Percentiles rank a stretch among this genome's conserved stretches.
Conservation (phyloP, 2,329 filamentous ascomycete species). For the Cladosporium sphaerospermum region DNA sequence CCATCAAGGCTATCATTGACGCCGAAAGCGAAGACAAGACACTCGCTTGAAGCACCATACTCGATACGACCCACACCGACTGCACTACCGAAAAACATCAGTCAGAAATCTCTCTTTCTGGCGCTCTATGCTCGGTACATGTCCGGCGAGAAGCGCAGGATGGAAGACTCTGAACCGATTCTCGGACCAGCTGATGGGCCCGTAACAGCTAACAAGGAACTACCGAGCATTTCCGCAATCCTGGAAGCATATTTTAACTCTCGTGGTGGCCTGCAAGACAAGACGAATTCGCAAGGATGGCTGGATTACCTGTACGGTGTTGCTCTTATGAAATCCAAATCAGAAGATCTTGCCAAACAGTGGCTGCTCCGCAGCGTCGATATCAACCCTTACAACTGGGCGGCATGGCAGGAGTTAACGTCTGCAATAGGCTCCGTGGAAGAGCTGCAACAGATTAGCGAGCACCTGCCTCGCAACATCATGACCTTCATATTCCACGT, state of each 20-base stretch:
- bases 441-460: conserved; percentile 54
- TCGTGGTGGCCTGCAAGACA: conserved; percentile 36
- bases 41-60: conserved; percentile 9
- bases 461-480: conserved; percentile 78
- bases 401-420: conserved; percentile 89
- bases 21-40: conserved; percentile 28
- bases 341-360: conserved; percentile 74
- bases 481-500: conserved; percentile 93
- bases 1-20: conserved; percentile 59
- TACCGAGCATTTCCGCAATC: conserved; percentile 66
- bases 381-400: conserved; percentile 92
- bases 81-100: conserved; percentile 45
- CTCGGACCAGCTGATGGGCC: conserved; percentile 88
- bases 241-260: conserved; percentile 76
- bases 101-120: conserved; percentile 87
- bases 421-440: conserved; percentile 72
- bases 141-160: conserved; percentile 89
- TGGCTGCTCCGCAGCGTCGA: conserved; percentile 87
- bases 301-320: conserved; percentile 90
- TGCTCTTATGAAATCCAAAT: conserved; percentile 83
- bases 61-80: neutral
- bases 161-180: conserved; percentile 96
- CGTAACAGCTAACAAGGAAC: conserved; percentile 75
- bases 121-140: conserved; percentile 89
- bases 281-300: conserved; percentile 64